These are phyloP conservation scores for Bombardia bombarda DNA, from an alignment of 495 filamentous ascomycete genomes.

Conservation along the genomic window DNA sequence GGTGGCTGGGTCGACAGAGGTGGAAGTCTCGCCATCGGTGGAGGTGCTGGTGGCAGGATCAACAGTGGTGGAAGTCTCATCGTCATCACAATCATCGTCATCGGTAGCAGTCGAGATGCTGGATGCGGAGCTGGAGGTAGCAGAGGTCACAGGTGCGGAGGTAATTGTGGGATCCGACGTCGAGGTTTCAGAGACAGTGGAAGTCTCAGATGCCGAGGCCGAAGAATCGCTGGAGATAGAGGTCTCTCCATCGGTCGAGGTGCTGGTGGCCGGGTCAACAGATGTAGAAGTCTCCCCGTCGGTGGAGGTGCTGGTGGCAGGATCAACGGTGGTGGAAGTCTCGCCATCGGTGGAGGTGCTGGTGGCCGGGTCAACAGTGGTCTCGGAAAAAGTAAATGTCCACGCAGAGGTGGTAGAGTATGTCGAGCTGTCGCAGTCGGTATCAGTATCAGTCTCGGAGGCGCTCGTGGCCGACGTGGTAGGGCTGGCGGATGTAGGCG, in stretches of 20 bases:
- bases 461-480: neutral
- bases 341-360: constrained; percentile 10
- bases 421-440: too few relatives aligned
- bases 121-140: constrained; percentile 1
- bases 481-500: constrained; percentile 3
- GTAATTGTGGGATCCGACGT: constrained; percentile 12
- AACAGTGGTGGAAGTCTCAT: neutral
- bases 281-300: neutral
- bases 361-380: constrained; percentile 8
- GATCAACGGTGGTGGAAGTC: neutral
- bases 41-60: neutral
- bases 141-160: constrained; percentile 8
- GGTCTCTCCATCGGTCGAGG: neutral
- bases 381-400: constrained; percentile 7
- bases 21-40: neutral
- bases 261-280: neutral
- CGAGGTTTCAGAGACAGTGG: too few relatives aligned
- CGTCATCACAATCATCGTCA: neutral
- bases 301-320: neutral
- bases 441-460: neutral
- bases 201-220: too few relatives aligned
- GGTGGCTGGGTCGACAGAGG: neutral
- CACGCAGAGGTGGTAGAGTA: too few relatives aligned
- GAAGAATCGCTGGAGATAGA: too few relatives aligned
- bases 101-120: constrained; percentile 7